Percentiles rank a stretch among this genome's conserved stretches.
phyloP scores from a whole-genome alignment of 73 alveolate species.

The Stentor coeruleus region DNA sequence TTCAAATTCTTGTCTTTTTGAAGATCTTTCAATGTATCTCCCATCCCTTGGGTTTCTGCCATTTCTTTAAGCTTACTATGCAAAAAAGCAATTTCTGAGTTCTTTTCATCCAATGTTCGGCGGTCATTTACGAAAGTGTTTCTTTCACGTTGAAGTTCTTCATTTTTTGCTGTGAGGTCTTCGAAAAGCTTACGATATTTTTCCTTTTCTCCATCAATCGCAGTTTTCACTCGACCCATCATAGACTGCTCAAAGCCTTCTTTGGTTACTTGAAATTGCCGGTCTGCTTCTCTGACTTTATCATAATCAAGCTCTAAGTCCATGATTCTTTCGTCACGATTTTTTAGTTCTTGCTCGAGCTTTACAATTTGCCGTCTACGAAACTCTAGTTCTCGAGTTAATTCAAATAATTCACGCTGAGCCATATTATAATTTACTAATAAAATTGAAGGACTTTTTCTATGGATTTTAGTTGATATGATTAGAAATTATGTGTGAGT shows the following conservation, averaged over 20 bases:
- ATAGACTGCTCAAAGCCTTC: conserved; percentile 39
- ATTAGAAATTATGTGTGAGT: too few species aligned
- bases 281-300: conserved; percentile 12
- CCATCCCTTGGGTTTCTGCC: conserved; percentile 53
- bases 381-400: conserved; percentile 18
- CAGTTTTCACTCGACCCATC: conserved; percentile 33
- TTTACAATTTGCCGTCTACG: conserved; percentile 18
- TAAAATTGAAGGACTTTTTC: too few species aligned
- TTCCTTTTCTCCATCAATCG: conserved; percentile 52
- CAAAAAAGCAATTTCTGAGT: conserved; percentile 49
- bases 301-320: background rate
- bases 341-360: conserved; percentile 22
- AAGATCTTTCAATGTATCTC: conserved; percentile 51
- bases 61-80: conserved; percentile 55
- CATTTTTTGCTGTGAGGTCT: conserved; percentile 47
- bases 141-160: conserved; percentile 38
- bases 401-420: background rate
- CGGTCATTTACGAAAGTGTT: conserved; percentile 49
- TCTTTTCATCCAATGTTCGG: conserved; percentile 44
- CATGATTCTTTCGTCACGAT: conserved; percentile 14
- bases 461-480: too few species aligned
- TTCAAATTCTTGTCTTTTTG: conserved; percentile 50
- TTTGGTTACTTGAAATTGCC: background rate
- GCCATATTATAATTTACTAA: too few species aligned
- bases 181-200: conserved; percentile 37